A percentile compares a stretch with the other conserved stretches of the same genome.
Evolutionary conservation across 768 basidiomycete species (phyloP).

Genomic region (Sporobolomyces roseus): DNA sequence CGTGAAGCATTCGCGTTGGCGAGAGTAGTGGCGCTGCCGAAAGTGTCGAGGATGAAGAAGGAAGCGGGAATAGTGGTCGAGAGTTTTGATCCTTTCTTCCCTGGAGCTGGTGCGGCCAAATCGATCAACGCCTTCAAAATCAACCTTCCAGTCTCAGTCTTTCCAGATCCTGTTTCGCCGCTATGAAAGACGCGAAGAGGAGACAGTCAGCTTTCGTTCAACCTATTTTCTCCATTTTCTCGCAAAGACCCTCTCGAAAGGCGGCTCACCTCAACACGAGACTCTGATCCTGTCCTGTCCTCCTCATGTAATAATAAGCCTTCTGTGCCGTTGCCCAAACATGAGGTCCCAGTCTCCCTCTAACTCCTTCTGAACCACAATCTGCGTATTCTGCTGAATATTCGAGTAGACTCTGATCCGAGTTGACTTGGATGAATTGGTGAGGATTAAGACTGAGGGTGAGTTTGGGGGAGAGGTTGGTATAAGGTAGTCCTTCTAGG

Average conservation of each 20-base stretch:
- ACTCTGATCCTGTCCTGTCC: constrained; percentile 89
- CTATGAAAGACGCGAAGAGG: constrained; percentile 51
- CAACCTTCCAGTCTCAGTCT: constrained; percentile 84
- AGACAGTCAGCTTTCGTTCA: constrained; percentile 3
- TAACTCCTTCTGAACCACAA: constrained; percentile 52
- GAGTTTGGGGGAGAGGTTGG: constrained; percentile 63
- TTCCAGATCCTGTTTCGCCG: constrained; percentile 88
- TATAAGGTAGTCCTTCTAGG: constrained; percentile 77
- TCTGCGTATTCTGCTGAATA: constrained; percentile 83
- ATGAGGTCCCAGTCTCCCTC: constrained; percentile 64
- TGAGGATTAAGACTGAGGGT: constrained; percentile 89
- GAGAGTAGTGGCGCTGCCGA: constrained; percentile 79
- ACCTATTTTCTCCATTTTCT: not conserved
- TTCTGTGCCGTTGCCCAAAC: constrained; percentile 87
- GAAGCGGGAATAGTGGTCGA: constrained; percentile 80
- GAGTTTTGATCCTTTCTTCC: constrained; percentile 52
- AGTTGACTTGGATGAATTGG: constrained; percentile 77
- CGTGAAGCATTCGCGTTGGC: constrained; percentile 94
- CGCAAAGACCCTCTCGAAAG: not conserved
- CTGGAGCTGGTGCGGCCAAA: constrained; percentile 76
- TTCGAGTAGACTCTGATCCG: constrained; percentile 76
- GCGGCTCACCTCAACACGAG: constrained; percentile 70
- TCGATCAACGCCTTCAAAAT: constrained; percentile 89
- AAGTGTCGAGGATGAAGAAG: constrained; percentile 91
- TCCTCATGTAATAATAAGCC: constrained; percentile 91